A percentile compares a stretch with the other conserved stretches of the same genome.
Conservation (phyloP, 2,329 filamentous ascomycete species). For the Monilinia polystroma region DNA sequence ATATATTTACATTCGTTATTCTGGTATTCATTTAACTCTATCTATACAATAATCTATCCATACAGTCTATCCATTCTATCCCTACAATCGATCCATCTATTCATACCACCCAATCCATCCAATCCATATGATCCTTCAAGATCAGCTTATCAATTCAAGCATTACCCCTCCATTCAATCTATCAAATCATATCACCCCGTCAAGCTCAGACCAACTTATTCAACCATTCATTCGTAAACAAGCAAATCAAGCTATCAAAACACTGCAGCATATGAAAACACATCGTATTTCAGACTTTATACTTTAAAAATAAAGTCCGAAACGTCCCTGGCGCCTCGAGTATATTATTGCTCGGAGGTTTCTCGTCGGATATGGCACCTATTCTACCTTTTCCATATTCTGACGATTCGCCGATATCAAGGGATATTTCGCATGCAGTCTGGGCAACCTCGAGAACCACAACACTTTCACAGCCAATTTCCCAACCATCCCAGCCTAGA, state of each 20-base stretch:
- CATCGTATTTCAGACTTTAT: not conserved
- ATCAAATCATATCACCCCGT: slow-evolving; percentile 24
- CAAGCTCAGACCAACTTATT: slow-evolving; percentile 4
- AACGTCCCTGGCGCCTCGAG: not conserved
- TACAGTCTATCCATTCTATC: no score
- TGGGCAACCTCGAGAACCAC: not conserved
- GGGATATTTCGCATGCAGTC: not conserved
- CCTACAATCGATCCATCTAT: no score
- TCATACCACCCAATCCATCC: no score
- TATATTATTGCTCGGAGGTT: slow-evolving; percentile 12
- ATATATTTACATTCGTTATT: slow-evolving; percentile 5
- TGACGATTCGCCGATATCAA: not conserved
- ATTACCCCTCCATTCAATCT: slow-evolving; percentile 14
- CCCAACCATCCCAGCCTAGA: not conserved
- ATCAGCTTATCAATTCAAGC: slow-evolving; percentile 27
- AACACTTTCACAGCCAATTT: slow-evolving; percentile 8
- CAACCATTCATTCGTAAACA: slow-evolving; percentile 10
- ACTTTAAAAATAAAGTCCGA: not conserved
- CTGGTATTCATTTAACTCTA: not conserved
- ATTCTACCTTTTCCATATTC: not conserved
- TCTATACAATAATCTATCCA: not conserved
- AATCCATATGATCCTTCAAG: not conserved
- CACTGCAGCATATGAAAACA: not conserved
- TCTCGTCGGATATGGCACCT: slow-evolving; percentile 17
- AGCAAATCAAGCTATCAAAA: slow-evolving; percentile 6